Evolutionary conservation across 805 yeast species (phyloP).

Genomic region (Nakazawaea holstii): DNA sequence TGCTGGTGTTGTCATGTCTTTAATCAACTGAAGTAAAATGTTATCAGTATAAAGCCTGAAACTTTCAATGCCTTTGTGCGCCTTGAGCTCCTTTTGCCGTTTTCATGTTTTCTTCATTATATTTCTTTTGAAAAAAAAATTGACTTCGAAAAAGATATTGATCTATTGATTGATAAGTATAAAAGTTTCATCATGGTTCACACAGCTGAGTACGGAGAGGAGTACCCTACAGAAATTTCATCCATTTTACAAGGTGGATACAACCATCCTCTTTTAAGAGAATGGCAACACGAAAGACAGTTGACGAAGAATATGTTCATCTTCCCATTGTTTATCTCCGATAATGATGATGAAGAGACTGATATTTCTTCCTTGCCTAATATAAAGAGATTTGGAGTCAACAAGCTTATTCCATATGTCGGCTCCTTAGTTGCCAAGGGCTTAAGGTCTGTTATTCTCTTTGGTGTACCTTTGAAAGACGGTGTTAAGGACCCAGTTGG

Average conservation of each 20-base stretch:
- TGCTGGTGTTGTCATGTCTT: too few relatives aligned
- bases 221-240: conserved; percentile 54
- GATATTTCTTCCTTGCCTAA: conserved; percentile 77
- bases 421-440: conserved; percentile 72
- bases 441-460: conserved; percentile 75
- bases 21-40: too few relatives aligned
- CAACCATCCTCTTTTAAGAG: conserved; percentile 81
- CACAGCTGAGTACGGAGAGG: conserved; percentile 63
- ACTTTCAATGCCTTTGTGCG: too few relatives aligned
- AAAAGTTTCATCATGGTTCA: conserved; percentile 40
- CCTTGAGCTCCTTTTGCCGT: too few relatives aligned
- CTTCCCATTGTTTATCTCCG: conserved; percentile 85
- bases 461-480: conserved; percentile 81
- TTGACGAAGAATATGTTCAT: conserved; percentile 85
- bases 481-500: conserved; percentile 79
- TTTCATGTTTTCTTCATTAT: too few relatives aligned
- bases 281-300: conserved; percentile 88
- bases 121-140: too few relatives aligned
- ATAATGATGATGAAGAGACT: conserved; percentile 73
- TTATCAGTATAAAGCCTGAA: too few relatives aligned
- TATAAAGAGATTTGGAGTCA: conserved; percentile 82
- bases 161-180: too few relatives aligned
- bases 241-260: conserved; percentile 91
- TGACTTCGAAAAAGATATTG: too few relatives aligned
- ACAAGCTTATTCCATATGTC: conserved; percentile 71